These are phyloP conservation scores for Sordaria brevicollis DNA, from an alignment of 495 filamentous ascomycete species.

Conservation along the genomic window DNA sequence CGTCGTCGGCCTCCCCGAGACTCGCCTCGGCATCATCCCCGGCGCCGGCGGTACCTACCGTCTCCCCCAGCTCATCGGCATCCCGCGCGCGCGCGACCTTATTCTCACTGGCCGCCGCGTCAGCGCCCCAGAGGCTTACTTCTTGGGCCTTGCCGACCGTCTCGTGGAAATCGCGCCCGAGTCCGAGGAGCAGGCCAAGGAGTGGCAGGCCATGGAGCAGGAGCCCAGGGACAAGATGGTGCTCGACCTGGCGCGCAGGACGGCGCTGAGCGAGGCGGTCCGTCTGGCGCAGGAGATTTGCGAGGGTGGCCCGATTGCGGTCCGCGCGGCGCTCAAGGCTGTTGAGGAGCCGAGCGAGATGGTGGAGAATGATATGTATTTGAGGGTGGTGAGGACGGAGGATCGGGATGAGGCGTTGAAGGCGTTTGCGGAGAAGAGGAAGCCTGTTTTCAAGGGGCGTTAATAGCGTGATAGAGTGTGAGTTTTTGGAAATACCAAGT, in stretches of 20 bases:
- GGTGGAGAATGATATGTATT: constrained; percentile 70
- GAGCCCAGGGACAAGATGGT: constrained; percentile 18
- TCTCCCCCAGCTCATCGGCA: constrained; percentile 66
- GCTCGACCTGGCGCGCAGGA: constrained; percentile 42
- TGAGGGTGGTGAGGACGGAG: constrained; percentile 65
- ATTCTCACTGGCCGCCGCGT: constrained; percentile 79
- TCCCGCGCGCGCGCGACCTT: constrained; percentile 65
- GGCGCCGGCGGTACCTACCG: constrained; percentile 90
- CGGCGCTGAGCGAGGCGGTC: constrained; percentile 62
- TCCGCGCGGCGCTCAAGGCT: constrained; percentile 61
- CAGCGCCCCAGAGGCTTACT: constrained; percentile 67
- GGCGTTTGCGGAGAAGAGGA: constrained; percentile 88
- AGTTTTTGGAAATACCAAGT: not conserved
- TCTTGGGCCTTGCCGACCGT: constrained; percentile 73
- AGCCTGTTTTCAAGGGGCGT: constrained; percentile 67
- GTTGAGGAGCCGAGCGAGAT: constrained; percentile 55
- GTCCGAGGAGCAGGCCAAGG: constrained; percentile 36
- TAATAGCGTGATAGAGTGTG: constrained; percentile 10
- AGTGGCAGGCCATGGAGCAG: constrained; percentile 26
- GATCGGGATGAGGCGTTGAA: constrained; percentile 78
- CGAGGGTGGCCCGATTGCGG: constrained; percentile 73
- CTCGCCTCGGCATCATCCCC: constrained; percentile 82
- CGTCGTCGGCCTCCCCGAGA: constrained; percentile 77
- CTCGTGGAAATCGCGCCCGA: constrained; percentile 62
- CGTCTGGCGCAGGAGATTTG: constrained; percentile 73